These are phyloP conservation scores for Hypoxylon sp. DNA, from an alignment of 2,329 filamentous ascomycete species.

Conservation along the genomic window DNA sequence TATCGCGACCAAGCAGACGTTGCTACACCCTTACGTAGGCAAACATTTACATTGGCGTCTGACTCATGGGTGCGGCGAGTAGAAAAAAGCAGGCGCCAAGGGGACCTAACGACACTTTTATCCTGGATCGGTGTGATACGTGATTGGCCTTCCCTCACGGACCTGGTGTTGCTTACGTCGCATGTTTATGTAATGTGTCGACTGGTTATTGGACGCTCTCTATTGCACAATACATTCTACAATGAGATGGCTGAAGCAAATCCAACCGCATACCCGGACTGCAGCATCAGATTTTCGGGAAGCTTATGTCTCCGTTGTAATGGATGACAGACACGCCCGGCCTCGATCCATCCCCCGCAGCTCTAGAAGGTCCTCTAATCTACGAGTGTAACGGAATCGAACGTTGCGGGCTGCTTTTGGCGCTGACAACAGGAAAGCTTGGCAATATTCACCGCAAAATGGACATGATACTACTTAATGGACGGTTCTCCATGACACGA, in stretches of 20 bases:
- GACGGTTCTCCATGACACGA: constrained; percentile 1
- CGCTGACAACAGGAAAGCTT: constrained; percentile 19
- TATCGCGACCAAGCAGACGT: constrained; percentile 8
- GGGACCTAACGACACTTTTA: constrained; percentile 14
- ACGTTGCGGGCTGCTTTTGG: constrained; percentile 15
- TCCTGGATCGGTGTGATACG: constrained; percentile 9
- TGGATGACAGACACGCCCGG: constrained; percentile 4
- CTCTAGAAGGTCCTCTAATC: constrained; percentile 14
- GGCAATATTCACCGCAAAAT: constrained; percentile 21
- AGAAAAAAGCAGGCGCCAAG: constrained; percentile 31
- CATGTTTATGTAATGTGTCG: constrained; percentile 39
- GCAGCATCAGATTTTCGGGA: background rate
- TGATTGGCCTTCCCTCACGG: constrained; percentile 26
- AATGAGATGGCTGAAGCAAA: constrained; percentile 11
- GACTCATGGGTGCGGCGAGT: constrained; percentile 33
- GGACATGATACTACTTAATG: constrained; percentile 12
- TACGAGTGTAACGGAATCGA: constrained; percentile 10
- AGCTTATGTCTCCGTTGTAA: constrained; percentile 11
- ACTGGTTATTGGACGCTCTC: constrained; percentile 30
- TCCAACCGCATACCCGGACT: constrained; percentile 1
- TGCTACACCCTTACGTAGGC: background rate
- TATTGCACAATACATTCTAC: constrained; percentile 19
- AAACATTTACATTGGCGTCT: constrained; percentile 21
- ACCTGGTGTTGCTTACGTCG: constrained; percentile 30
- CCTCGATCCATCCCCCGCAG: background rate